A percentile compares a stretch with the other conserved stretches of the same genome.
These are phyloP conservation scores for Eragrostis nindensis DNA, from an alignment of 176 grass and related monocot genomes.

Conservation along the genomic window DNA sequence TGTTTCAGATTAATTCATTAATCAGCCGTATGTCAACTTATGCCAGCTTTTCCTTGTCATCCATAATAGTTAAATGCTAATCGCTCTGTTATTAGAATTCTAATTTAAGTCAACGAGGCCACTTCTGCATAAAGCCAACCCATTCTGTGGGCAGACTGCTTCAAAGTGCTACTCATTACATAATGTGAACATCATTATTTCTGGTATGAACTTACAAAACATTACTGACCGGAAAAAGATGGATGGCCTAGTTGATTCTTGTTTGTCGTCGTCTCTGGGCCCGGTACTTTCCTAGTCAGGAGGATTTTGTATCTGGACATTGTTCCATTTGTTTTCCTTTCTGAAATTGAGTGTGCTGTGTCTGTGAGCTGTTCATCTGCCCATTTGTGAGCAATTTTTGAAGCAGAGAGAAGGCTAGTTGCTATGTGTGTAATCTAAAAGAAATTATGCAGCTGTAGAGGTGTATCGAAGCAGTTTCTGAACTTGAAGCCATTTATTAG, in stretches of 20 bases:
- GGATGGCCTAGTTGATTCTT: background rate
- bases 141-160: background rate
- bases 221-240: background rate
- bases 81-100: background rate
- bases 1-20: conserved; percentile 8
- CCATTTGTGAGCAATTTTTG: background rate
- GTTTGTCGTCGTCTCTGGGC: background rate
- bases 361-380: background rate
- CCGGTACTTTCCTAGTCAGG: background rate
- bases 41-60: background rate
- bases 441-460: background rate
- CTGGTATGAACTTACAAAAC: background rate
- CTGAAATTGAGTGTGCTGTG: background rate
- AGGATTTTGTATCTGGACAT: background rate
- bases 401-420: background rate
- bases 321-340: background rate
- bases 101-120: background rate
- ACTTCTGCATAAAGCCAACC: background rate
- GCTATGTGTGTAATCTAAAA: background rate
- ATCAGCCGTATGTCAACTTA: conserved; percentile 8
- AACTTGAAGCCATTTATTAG: background rate
- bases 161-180: background rate
- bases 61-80: background rate
- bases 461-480: background rate
- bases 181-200: background rate